Conservation (phyloP, 768 basidiomycete genomes). For the Boletus barrowsii region DNA sequence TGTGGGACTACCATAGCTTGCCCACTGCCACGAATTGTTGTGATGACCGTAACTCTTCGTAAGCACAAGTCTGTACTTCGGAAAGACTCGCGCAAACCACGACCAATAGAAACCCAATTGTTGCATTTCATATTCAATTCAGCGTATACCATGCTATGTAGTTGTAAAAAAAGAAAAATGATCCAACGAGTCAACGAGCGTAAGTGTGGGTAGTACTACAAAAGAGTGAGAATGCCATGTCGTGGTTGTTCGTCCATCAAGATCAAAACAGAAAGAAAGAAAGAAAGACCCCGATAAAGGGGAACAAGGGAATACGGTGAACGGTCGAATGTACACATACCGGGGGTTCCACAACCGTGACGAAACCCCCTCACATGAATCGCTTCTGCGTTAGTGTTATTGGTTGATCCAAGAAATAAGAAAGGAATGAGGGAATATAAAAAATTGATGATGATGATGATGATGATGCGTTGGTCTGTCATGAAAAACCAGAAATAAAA, state of each 20-base stretch:
- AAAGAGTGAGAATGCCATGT: conserved; percentile 13
- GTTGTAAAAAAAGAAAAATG: no score
- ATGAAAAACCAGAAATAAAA: no score
- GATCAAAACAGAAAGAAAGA: neutral
- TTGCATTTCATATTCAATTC: no score
- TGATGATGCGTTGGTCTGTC: neutral
- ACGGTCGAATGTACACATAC: conserved; percentile 18
- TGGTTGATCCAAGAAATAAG: neutral
- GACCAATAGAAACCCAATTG: no score
- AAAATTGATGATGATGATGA: neutral
- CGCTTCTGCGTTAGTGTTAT: neutral
- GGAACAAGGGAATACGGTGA: conserved; percentile 5
- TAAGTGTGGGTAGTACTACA: conserved; percentile 21
- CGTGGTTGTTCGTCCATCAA: conserved; percentile 1
- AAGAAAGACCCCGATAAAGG: neutral
- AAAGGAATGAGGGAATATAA: neutral
- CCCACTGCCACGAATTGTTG: no score
- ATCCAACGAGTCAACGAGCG: conserved; percentile 13
- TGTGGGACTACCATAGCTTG: no score
- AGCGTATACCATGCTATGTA: no score
- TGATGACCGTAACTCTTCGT: no score
- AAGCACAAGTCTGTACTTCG: no score
- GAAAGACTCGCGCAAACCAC: no score
- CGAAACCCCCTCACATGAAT: neutral
- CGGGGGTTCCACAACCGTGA: neutral